phyloP scores from a whole-genome alignment of 768 basidiomycete genomes.

The Mrakia frigida region DNA sequence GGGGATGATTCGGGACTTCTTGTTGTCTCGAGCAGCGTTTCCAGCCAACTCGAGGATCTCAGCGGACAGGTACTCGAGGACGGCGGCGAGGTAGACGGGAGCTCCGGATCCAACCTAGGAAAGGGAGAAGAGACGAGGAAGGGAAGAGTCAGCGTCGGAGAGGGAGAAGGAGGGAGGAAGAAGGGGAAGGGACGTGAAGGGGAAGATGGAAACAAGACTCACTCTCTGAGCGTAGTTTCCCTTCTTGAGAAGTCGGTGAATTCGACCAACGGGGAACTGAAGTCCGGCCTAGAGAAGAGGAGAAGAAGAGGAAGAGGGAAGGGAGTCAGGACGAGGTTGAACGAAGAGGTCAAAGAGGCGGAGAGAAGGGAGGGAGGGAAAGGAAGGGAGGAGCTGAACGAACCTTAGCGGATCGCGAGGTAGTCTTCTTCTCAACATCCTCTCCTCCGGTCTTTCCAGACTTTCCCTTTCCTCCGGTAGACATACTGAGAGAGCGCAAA shows the following conservation, averaged over 20 bases:
- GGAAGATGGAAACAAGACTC: background rate
- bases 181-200: background rate
- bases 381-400: background rate
- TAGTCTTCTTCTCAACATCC: constrained; percentile 49
- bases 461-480: constrained; percentile 34
- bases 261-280: constrained; percentile 77
- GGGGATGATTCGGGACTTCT: constrained; percentile 91
- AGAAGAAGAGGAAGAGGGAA: background rate
- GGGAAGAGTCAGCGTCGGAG: background rate
- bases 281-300: constrained; percentile 43
- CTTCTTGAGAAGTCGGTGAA: constrained; percentile 57
- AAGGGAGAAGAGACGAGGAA: background rate
- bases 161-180: background rate
- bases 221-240: constrained; percentile 51
- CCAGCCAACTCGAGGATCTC: constrained; percentile 91
- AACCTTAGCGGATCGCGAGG: constrained; percentile 59
- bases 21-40: constrained; percentile 68
- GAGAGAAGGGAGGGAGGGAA: background rate
- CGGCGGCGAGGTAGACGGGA: constrained; percentile 87
- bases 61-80: constrained; percentile 85
- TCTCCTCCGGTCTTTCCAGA: constrained; percentile 46
- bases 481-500: too few relatives aligned
- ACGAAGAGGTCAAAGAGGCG: too few relatives aligned
- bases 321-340: background rate
- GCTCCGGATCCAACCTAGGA: constrained; percentile 74